A percentile compares a stretch with the other conserved stretches of the same genome.
These are phyloP conservation scores for Coemansia sp. DNA, from an alignment of 192 early-diverging fungal genomes.

Conservation along the genomic window DNA sequence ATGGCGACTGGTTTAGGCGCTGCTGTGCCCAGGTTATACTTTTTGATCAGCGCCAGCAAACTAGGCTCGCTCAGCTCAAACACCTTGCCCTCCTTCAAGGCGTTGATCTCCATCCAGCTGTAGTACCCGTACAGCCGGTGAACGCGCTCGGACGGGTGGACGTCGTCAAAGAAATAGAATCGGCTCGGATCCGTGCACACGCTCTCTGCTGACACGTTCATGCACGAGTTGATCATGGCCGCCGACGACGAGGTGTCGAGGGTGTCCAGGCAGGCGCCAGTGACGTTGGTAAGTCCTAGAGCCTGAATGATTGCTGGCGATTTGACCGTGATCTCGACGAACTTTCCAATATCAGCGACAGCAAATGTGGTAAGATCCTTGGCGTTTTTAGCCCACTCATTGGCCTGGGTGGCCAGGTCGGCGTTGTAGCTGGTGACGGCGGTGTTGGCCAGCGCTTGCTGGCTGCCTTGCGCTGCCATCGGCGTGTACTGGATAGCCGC, in stretches of 20 bases:
- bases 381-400: conserved; percentile 13
- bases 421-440: conserved; percentile 9
- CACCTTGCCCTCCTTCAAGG: not conserved
- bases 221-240: not conserved
- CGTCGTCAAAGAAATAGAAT: conserved; percentile 23
- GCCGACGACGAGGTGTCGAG: not conserved
- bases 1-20: conserved; percentile 25
- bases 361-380: conserved; percentile 3
- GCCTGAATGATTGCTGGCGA: conserved; percentile 10
- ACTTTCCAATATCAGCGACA: conserved; percentile 17
- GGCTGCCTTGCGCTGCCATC: not conserved
- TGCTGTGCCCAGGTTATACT: conserved; percentile 26
- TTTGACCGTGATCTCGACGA: conserved; percentile 15
- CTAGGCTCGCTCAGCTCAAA: conserved; percentile 12
- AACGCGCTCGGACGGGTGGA: conserved; percentile 28
- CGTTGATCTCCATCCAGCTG: not conserved
- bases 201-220: not conserved
- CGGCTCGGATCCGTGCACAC: conserved; percentile 17
- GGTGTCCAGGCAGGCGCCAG: conserved; percentile 8
- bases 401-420: conserved; percentile 10
- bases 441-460: not conserved
- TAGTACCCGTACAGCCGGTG: conserved; percentile 37
- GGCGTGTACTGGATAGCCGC: conserved; percentile 38
- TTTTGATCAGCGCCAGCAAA: conserved; percentile 16
- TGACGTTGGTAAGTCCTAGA: conserved; percentile 18